phyloP scores from a whole-genome alignment of 208 protist species.

The Lotmaria passim region DNA sequence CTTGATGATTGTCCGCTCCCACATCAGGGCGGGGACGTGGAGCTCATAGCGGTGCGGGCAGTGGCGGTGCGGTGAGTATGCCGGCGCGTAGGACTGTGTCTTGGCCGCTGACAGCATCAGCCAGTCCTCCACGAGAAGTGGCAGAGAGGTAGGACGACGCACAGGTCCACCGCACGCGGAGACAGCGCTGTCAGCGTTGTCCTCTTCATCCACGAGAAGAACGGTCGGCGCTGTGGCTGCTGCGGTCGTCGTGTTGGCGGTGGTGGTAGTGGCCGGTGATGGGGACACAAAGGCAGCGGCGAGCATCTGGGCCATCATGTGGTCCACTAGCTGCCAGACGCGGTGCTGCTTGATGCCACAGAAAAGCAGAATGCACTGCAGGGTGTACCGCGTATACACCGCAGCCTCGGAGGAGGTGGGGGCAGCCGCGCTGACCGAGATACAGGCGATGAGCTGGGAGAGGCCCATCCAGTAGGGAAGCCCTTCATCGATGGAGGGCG shows the following conservation, averaged over 20 bases:
- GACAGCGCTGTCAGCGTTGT: not conserved
- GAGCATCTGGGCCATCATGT: constrained; percentile 46
- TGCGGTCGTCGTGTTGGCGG: no score
- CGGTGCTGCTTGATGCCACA: constrained; percentile 69
- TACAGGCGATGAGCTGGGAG: constrained; percentile 20
- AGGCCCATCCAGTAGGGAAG: constrained; percentile 28
- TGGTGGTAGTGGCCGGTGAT: not conserved
- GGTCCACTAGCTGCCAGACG: constrained; percentile 26
- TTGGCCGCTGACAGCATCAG: constrained; percentile 1
- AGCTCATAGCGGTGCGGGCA: constrained; percentile 13
- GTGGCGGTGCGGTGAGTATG: not conserved
- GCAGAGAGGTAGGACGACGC: constrained; percentile 1
- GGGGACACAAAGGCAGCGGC: constrained; percentile 14
- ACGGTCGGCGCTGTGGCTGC: no score
- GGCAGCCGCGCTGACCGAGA: constrained; percentile 7
- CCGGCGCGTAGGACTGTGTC: not conserved
- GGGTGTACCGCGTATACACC: constrained; percentile 21
- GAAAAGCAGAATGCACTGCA: constrained; percentile 30
- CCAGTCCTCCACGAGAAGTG: constrained; percentile 25
- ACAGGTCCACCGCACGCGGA: not conserved
- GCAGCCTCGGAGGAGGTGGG: not conserved
- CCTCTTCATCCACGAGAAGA: no score
- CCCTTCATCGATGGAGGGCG: constrained; percentile 12
- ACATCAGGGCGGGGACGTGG: constrained; percentile 6
- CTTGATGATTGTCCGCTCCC: constrained; percentile 15